Evolutionary conservation across 2,329 filamentous ascomycete genomes (phyloP).

Genomic region (Alternaria consortialis): DNA sequence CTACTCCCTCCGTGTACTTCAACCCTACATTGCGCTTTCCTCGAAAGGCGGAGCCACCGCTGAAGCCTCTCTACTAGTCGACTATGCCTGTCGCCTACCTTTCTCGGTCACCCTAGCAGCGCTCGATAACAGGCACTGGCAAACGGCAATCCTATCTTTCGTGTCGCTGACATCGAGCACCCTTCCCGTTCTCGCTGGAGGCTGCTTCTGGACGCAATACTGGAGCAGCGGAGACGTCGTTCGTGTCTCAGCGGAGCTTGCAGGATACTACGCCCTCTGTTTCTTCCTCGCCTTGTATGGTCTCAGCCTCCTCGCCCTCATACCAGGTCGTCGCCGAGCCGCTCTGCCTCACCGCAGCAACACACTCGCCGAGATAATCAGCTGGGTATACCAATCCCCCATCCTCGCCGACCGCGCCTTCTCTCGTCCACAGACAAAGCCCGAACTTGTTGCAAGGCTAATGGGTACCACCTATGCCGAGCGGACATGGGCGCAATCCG

Average conservation of each 20-base stretch:
- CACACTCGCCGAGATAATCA: slow-evolving; percentile 78
- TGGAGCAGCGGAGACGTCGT: slow-evolving; percentile 49
- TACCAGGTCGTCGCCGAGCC: slow-evolving; percentile 68
- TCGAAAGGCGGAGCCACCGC: slow-evolving; percentile 68
- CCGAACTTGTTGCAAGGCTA: slow-evolving; percentile 73
- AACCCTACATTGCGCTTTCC: slow-evolving; percentile 73
- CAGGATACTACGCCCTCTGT: slow-evolving; percentile 77
- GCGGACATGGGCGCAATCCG: slow-evolving; percentile 37
- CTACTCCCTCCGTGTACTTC: slow-evolving; percentile 69
- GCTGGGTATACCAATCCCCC: slow-evolving; percentile 77
- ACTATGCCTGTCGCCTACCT: slow-evolving; percentile 74
- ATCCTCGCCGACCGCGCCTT: slow-evolving; percentile 78
- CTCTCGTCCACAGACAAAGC: slow-evolving; percentile 70
- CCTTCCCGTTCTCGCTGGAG: slow-evolving; percentile 73
- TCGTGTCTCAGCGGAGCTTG: slow-evolving; percentile 73
- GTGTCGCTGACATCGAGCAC: slow-evolving; percentile 67
- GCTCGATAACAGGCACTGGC: slow-evolving; percentile 68
- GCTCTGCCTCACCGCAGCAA: slow-evolving; percentile 77
- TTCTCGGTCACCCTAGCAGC: slow-evolving; percentile 68
- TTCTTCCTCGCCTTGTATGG: slow-evolving; percentile 76
- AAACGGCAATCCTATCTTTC: slow-evolving; percentile 69
- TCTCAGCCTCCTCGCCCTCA: slow-evolving; percentile 64
- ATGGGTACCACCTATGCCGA: slow-evolving; percentile 65
- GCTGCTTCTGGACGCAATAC: slow-evolving; percentile 77
- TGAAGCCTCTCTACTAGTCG: slow-evolving; percentile 70